Evolutionary conservation across 202 grass and related monocot species (phyloP), one percentile per base, ranked within the genome.

Genomic region (Elaeis oleifera): DNA sequence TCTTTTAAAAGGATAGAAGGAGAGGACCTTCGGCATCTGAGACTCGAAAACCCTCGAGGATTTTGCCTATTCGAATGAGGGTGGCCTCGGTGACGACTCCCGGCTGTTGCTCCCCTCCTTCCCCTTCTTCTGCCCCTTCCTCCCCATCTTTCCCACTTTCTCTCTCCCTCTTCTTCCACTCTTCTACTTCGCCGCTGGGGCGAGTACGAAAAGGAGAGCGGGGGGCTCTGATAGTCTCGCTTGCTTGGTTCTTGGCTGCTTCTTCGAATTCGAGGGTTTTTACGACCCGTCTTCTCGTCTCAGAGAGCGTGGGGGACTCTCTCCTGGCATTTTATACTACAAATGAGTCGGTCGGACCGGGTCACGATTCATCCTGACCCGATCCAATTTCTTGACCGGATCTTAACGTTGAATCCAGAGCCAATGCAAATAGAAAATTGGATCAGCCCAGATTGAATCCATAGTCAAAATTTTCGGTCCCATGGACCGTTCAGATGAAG

Each of bases 21-120:
- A 4, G 56, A 76, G 27, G 71, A 97, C 92, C 92, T 58, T 81
- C 21, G 11, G 64, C 73, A 22, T 91, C 62, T 31, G 92, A 92
- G 50, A 58, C 70, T 57, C 56, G 79, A 68, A 97, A 92, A 19
- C 89, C 79, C 54, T 86, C 74, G 19, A 97, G 71, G 68, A 23
- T 21, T 53, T 63, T 81, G 11, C 16, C 51, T 57, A 89, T 65
- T 56, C 62, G 67, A 28, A 91, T 29, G 26, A 66, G 27, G 51
- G 69, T 74, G 19, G 58, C 63, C 74, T 91, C 81, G 16, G n/a
- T 76, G 25, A 91, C 24, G 15, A 49, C 19, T 2, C 18, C 21
- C 29, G 6, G 7, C 65, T 19, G 64, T 74, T 18, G 52, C 50
- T 1, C 26, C 50, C 68, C 58, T 52, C 19, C 48, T 78, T 70